These are phyloP conservation scores for Phytophthora boehmeriae DNA, from an alignment of 352 stramenopile species.

Conservation along the genomic window DNA sequence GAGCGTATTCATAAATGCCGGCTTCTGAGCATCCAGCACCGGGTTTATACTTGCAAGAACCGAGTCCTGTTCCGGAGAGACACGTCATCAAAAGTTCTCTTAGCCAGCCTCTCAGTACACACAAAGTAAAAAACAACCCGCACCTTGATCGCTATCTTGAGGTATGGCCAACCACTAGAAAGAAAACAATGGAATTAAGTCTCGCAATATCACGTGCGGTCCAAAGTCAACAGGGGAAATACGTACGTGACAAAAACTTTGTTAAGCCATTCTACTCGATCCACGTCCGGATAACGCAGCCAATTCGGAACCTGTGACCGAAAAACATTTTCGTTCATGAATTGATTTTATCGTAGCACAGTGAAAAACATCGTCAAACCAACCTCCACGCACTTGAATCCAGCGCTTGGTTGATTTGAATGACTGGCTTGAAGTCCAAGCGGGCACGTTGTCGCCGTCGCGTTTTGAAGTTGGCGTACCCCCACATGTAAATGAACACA, in stretches of 20 bases:
- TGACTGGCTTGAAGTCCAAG: constrained; percentile 27
- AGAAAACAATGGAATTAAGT: constrained; percentile 7
- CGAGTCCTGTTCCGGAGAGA: constrained; percentile 51
- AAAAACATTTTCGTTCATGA: neutral
- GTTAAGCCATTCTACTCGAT: constrained; percentile 83
- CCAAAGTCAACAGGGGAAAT: neutral
- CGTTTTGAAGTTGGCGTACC: constrained; percentile 60
- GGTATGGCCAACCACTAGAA: constrained; percentile 67
- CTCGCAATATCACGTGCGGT: neutral
- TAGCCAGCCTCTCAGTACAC: neutral
- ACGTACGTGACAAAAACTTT: constrained; percentile 61
- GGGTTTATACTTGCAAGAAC: constrained; percentile 66
- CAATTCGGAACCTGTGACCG: constrained; percentile 51
- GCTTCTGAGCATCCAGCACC: constrained; percentile 60
- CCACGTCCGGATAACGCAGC: constrained; percentile 64
- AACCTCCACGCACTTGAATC: constrained; percentile 26
- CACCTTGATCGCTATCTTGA: constrained; percentile 79
- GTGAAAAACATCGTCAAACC: neutral
- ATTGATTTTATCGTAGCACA: neutral
- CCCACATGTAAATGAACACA: constrained; percentile 56
- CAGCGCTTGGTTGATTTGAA: constrained; percentile 40
- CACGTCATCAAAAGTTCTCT: neutral
- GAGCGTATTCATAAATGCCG: constrained; percentile 71
- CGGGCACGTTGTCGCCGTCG: constrained; percentile 21
- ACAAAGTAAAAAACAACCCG: neutral